Base-by-base conservation (phyloP, 140 eudicot genomes). In the Ambrosia hybrid region DNA sequence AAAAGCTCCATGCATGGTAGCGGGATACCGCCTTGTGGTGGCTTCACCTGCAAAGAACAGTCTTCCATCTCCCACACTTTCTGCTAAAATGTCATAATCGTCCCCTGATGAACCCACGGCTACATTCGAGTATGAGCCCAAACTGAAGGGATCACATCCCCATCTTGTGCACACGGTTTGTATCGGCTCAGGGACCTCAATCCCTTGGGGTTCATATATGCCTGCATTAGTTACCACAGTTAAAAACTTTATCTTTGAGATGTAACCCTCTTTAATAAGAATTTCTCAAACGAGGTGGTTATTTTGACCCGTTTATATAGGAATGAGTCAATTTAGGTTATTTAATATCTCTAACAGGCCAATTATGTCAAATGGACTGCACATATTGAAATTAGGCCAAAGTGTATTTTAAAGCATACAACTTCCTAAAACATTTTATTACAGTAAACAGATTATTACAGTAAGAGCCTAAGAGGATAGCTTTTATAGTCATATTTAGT, bases 71-170 rank as follows among this genome's bases (percentile, higher is more conserved):
- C 99, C 99, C 57, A 90, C 99, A 48, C 88, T 86, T 82, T 94
- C 99, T 1, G 99, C 97, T 78, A 94, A 75, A 57, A 94, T 94
- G 80, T 94, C 99, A 68, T 94, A 94, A 82, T 94, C 99, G 60
- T 90, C 99, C 80, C 99, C 99, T 57, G 99, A 90, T 51, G 99
- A 87, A 78, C 99, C 99, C 74, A 94, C 99, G 41, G 99, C 97
- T 70, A 94, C 99, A 65, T 88, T 90, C 0, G 99, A 94, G 86
- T 94, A 94, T 3, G 99, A 94, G 37, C 99, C 99, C 51, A 85
- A 78, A 73, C 90, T 74, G 49, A 94, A 94, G 26, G 99, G 94
- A 73, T 94, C 99, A 68, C 85, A 60, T 15, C 96, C 97, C 99
- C 99, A 94, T 80, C 99, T 80, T 13, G 99, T 94, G 73, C 99